Percentiles rank a stretch among this genome's conserved stretches.
Evolutionary conservation across 805 yeast genomes (phyloP).

Genomic region (Danielia reshetovae): DNA sequence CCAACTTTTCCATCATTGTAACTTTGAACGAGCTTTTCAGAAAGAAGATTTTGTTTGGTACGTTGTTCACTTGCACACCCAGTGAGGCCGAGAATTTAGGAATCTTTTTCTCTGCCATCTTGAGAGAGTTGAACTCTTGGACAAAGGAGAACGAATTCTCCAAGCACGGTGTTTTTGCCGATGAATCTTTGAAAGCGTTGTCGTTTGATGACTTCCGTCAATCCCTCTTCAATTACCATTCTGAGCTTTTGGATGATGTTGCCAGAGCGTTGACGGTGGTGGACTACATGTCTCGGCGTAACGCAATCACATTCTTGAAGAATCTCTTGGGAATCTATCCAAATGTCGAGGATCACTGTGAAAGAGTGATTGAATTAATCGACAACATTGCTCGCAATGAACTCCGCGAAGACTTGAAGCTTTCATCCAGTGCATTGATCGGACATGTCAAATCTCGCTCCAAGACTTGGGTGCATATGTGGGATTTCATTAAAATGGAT

Average conservation of each 20-base stretch:
- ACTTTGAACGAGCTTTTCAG: slow-evolving; percentile 47
- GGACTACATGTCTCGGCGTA: slow-evolving; percentile 76
- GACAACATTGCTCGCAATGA: slow-evolving; percentile 50
- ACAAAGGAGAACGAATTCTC: slow-evolving; percentile 26
- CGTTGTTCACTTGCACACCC: slow-evolving; percentile 67
- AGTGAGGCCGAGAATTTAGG: slow-evolving; percentile 82
- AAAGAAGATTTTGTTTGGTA: slow-evolving; percentile 46
- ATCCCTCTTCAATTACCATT: slow-evolving; percentile 54
- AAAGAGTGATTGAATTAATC: slow-evolving; percentile 43
- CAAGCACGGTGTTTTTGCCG: slow-evolving; percentile 10
- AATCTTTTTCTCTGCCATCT: slow-evolving; percentile 57
- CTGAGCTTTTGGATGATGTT: slow-evolving; percentile 41
- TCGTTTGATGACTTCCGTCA: slow-evolving; percentile 34
- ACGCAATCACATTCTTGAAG: slow-evolving; percentile 74
- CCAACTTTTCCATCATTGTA: slow-evolving; percentile 35
- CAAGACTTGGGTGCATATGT: slow-evolving; percentile 45
- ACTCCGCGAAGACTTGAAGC: slow-evolving; percentile 70
- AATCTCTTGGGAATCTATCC: slow-evolving; percentile 65
- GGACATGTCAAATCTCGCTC: slow-evolving; percentile 61
- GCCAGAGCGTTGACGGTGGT: slow-evolving; percentile 40
- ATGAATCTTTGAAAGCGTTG: slow-evolving; percentile 1
- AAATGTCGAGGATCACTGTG: slow-evolving; percentile 61
- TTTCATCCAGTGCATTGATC: slow-evolving; percentile 68
- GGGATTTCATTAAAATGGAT: slow-evolving; percentile 53
- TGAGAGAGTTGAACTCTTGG: slow-evolving; percentile 48